These are phyloP conservation scores for Colletotrichum magnum DNA, from an alignment of 2,329 filamentous ascomycete genomes.

Conservation along the genomic window DNA sequence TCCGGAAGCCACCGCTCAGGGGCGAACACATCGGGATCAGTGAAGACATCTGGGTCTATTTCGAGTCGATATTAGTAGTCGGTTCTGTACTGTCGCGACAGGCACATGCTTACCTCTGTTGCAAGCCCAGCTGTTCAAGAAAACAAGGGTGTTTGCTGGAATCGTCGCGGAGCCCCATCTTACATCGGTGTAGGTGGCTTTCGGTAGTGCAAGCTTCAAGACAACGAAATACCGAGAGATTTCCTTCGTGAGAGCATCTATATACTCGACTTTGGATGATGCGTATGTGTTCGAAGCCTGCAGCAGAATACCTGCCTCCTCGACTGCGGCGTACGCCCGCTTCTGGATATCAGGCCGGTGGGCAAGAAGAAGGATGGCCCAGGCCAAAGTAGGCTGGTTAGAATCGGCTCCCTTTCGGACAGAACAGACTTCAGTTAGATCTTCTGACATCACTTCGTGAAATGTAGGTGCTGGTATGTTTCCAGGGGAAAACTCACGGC, in stretches of 20 bases:
- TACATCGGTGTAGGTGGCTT: constrained; percentile 55
- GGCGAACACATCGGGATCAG: constrained; percentile 73
- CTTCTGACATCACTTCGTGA: neutral
- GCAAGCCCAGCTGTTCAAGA: constrained; percentile 49
- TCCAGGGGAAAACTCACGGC: constrained; percentile 28
- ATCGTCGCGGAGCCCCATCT: constrained; percentile 50
- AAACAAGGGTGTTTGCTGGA: constrained; percentile 66
- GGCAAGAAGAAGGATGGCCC: constrained; percentile 47
- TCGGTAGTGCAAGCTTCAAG: constrained; percentile 75
- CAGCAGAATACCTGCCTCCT: constrained; percentile 48
- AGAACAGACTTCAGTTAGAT: neutral
- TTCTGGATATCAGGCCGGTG: constrained; percentile 47
- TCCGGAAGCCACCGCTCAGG: constrained; percentile 56
- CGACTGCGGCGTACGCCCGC: constrained; percentile 47
- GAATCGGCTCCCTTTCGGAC: constrained; percentile 45
- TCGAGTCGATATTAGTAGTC: too few species aligned
- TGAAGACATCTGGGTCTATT: constrained; percentile 71
- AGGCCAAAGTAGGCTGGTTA: constrained; percentile 46
- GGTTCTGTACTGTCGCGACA: too few species aligned
- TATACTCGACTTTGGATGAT: constrained; percentile 72
- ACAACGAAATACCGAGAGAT: constrained; percentile 75
- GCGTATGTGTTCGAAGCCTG: constrained; percentile 25
- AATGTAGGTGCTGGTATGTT: neutral
- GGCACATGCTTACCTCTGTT: constrained; percentile 43
- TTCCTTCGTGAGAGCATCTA: constrained; percentile 76